Evolutionary conservation across 768 basidiomycete species (phyloP), one percentile per base, ranked within the genome.

Genomic region (Termitomyces sp.): DNA sequence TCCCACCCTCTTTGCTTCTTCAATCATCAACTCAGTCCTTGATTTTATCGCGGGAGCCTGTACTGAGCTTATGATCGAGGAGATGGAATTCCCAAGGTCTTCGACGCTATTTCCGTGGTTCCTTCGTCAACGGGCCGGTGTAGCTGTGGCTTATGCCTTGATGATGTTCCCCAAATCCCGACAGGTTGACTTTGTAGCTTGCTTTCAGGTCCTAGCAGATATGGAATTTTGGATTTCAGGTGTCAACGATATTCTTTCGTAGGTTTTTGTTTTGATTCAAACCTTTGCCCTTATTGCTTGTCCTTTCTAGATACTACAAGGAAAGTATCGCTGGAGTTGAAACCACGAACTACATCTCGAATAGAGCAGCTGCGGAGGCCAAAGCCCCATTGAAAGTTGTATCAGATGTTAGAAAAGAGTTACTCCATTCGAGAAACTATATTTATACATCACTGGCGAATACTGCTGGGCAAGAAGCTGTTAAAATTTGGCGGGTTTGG

Each of bases 191-290:
- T 50, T 57, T n/a, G 32, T 47, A 0, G 26, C 58, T 32, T 65
- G 58, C 37, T 55, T 67, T 18, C 61, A 64, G 10, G 58, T 55
- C 1, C 22, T 65, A 27, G 55, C 61, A 9, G 64, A 67, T 16
- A 65, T 67, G 45, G 62, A 60, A 3, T 60, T 53, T 18, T 65
- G 56, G 57, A 37, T 60, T 3, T 51, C 46, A 12, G 46, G 48
- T 13, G 40, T 47, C 2, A 65, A 65, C 33, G 66, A 65, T 37
- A 24, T 64, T 6, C 55, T 67, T 32, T 67, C 66, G 64, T 65
- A 20, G 8, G 66, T 64, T 16, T n/a, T n/a, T n/a, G n/a, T 7
- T 27, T n/a, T 3, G 24, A 39, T 1, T 7, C 1, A 14, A 16
- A 4, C 20, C 34, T 36, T 36, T 0, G 9, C 34, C 9, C 24